A percentile compares a stretch with the other conserved stretches of the same genome.
These are phyloP conservation scores for Beauveria rudraprayagi DNA, from an alignment of 2,329 filamentous ascomycete species.

Conservation along the genomic window DNA sequence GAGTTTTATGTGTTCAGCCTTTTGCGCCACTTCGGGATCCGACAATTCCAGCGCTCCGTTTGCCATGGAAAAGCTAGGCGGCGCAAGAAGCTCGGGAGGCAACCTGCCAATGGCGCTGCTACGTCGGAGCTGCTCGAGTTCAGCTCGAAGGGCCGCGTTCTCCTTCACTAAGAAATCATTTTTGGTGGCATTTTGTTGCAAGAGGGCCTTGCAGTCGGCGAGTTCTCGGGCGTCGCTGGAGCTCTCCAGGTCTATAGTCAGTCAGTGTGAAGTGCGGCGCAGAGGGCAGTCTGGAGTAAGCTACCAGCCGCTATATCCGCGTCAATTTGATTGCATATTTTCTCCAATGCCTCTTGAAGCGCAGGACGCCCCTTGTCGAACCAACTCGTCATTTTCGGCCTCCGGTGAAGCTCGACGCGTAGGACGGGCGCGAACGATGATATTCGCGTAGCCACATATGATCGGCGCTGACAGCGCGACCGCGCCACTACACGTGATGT, in stretches of 20 bases:
- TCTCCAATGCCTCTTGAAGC: constrained; percentile 31
- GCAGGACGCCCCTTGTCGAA: constrained; percentile 30
- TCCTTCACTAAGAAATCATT: constrained; percentile 33
- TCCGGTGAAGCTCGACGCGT: background rate
- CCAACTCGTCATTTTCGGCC: constrained; percentile 30
- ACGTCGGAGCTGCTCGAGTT: constrained; percentile 21
- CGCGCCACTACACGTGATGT: constrained; percentile 7
- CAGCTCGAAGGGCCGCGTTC: constrained; percentile 31
- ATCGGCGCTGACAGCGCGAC: background rate
- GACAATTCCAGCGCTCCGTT: background rate
- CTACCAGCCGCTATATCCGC: constrained; percentile 29
- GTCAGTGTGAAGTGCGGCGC: background rate
- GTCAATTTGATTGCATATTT: constrained; percentile 33
- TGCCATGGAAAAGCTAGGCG: constrained; percentile 3
- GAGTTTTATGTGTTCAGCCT: constrained; percentile 29
- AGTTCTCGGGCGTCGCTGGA: background rate
- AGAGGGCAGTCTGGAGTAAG: background rate
- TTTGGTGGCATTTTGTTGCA: constrained; percentile 14
- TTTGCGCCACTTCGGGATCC: constrained; percentile 18
- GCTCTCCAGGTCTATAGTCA: background rate
- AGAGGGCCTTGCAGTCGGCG: background rate
- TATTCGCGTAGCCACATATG: constrained; percentile 6
- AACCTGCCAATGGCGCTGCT: background rate
- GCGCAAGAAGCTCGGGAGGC: background rate
- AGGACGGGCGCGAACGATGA: background rate